Evolutionary conservation across 306 rosid species (phyloP).

Genomic region (Vigna angularis): DNA sequence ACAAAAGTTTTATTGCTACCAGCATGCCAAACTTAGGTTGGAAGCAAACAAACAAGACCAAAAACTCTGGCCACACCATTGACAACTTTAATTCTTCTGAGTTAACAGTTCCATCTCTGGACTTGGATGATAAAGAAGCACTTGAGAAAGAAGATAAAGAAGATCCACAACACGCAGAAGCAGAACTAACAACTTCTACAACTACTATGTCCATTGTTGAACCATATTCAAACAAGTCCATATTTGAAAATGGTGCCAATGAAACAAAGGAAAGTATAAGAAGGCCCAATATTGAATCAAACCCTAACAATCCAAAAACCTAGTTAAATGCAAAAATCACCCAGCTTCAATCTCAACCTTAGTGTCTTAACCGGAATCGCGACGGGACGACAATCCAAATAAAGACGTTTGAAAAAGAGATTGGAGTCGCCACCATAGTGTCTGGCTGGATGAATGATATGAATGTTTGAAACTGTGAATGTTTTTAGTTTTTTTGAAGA

Average conservation of each 20-base stretch:
- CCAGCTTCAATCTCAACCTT: conserved; percentile 81
- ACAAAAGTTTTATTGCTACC: conserved; percentile 33
- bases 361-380: too few relatives aligned
- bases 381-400: too few relatives aligned
- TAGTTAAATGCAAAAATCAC: conserved; percentile 73
- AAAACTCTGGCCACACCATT: conserved; percentile 25
- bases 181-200: conserved; percentile 45
- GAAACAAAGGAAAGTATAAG: conserved; percentile 57
- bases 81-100: conserved; percentile 48
- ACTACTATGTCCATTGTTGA: conserved; percentile 35
- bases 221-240: conserved; percentile 30
- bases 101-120: conserved; percentile 42
- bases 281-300: conserved; percentile 76
- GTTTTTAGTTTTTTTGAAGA: too few relatives aligned
- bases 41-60: conserved; percentile 38
- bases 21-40: conserved; percentile 40
- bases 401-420: too few relatives aligned
- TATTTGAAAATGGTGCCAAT: conserved; percentile 46
- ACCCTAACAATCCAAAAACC: conserved; percentile 56
- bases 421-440: too few relatives aligned
- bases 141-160: too few relatives aligned
- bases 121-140: conserved; percentile 46
- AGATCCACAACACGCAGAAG: conserved; percentile 38
- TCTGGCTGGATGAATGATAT: too few relatives aligned
- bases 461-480: too few relatives aligned